Conservation (phyloP, 345 rosid species). For the Eucalyptus caleyi region DNA sequence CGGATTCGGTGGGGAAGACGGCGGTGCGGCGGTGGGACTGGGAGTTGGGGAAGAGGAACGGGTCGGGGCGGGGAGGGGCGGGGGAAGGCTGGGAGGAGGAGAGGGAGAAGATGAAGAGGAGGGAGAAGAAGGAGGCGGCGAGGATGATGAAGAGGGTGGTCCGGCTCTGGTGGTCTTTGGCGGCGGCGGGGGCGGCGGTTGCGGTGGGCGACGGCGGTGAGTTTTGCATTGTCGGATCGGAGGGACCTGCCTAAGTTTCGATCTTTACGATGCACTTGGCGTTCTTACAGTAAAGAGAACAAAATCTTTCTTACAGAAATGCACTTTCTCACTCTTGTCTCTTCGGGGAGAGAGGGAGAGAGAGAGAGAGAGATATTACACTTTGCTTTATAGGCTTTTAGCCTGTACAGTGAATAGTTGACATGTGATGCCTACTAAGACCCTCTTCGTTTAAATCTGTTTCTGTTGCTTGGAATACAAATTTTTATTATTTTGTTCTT, state of each 20-base stretch:
- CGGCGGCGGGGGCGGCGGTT: not conserved
- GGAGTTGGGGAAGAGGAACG: constrained; percentile 53
- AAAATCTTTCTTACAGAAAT: not conserved
- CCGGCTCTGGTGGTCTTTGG: constrained; percentile 4
- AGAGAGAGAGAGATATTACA: not conserved
- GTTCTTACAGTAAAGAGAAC: not conserved
- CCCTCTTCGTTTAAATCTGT: too few species aligned
- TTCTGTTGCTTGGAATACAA: rapidly evolving
- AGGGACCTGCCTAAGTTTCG: not conserved
- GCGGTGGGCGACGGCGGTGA: not conserved
- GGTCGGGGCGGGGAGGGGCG: constrained; percentile 33
- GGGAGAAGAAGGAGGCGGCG: constrained; percentile 46
- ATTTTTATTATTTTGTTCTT: too few species aligned
- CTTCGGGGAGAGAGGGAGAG: not conserved
- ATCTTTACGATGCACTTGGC: not conserved
- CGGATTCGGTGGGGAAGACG: constrained; percentile 30
- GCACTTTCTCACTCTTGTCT: not conserved
- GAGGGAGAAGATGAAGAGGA: constrained; percentile 53
- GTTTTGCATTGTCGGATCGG: not conserved
- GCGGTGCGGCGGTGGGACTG: constrained; percentile 22
- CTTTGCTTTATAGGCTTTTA: not conserved
- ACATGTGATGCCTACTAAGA: too few species aligned
- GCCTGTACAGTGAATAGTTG: not conserved
- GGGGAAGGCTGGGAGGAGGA: constrained; percentile 9
- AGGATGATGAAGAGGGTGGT: constrained; percentile 44